Conservation (phyloP, 2,329 filamentous ascomycete species). For the Phialophora tarda region DNA sequence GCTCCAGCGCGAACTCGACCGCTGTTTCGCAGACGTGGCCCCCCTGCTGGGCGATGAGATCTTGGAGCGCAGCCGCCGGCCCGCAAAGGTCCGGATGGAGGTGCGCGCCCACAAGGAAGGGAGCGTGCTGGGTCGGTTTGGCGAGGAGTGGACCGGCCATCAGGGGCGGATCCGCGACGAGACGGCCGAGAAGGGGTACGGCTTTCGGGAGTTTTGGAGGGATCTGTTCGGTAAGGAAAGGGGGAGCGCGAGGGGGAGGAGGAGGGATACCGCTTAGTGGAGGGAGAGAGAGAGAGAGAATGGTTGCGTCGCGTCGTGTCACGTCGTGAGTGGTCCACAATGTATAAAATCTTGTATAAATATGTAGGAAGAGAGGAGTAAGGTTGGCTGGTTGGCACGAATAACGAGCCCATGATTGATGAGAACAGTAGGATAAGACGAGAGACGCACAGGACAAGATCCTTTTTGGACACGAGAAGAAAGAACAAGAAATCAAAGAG, state of each 20-base stretch:
- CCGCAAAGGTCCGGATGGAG: slow-evolving; percentile 50
- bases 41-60: slow-evolving; percentile 76
- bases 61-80: slow-evolving; percentile 65
- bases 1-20: slow-evolving; percentile 77
- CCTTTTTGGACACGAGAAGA: neutral
- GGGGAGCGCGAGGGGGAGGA: neutral
- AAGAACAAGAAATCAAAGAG: neutral
- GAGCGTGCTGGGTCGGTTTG: slow-evolving; percentile 67
- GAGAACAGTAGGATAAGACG: neutral
- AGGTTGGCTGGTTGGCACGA: neutral
- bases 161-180: slow-evolving; percentile 73
- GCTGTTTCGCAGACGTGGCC: slow-evolving; percentile 86
- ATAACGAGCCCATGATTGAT: neutral
- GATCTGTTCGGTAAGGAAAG: slow-evolving; percentile 65
- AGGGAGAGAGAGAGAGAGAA: too few relatives aligned
- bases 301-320: neutral
- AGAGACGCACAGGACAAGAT: neutral
- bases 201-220: slow-evolving; percentile 86
- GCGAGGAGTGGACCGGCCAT: slow-evolving; percentile 53
- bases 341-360: neutral
- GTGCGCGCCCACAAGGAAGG: slow-evolving; percentile 51
- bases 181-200: slow-evolving; percentile 71
- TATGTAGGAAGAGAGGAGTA: neutral
- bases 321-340: too few relatives aligned
- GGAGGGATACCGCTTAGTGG: neutral